These are phyloP conservation scores for Chondrus crispus DNA, from an alignment of 23 red algal genomes.

Conservation along the genomic window DNA sequence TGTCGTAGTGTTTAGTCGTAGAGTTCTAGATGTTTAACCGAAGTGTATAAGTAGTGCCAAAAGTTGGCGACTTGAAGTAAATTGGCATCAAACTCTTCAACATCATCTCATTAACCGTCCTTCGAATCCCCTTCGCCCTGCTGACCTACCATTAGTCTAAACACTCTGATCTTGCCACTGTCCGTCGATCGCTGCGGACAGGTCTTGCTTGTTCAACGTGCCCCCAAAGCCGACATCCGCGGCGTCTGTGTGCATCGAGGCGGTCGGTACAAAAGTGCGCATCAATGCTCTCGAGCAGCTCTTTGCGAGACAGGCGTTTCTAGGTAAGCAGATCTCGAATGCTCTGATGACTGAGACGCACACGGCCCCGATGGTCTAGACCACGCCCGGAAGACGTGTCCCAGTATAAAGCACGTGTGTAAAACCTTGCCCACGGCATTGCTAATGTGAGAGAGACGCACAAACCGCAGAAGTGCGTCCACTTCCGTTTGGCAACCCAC, in stretches of 20 bases:
- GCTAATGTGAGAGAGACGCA: not conserved
- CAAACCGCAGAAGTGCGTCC: not conserved
- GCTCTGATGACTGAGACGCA: not conserved
- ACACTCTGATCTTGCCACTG: too few relatives aligned
- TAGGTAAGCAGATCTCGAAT: not conserved
- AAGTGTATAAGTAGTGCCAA: too few relatives aligned
- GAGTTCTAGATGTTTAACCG: too few relatives aligned
- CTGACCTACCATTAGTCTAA: too few relatives aligned
- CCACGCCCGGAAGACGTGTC: not conserved
- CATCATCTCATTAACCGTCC: too few relatives aligned
- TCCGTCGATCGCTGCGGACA: too few relatives aligned
- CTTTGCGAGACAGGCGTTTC: not conserved
- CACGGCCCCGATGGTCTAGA: not conserved
- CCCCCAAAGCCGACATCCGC: not conserved
- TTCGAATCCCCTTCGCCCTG: too few relatives aligned
- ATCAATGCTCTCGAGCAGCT: not conserved
- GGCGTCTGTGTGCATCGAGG: conserved; percentile 4
- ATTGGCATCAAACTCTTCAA: too few relatives aligned
- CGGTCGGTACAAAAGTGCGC: not conserved
- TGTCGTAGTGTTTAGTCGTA: too few relatives aligned
- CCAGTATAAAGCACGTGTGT: not conserved
- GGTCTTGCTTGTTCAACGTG: too few relatives aligned
- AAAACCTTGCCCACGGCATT: not conserved
- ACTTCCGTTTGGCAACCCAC: not conserved
- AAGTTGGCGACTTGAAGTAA: too few relatives aligned